Base-by-base conservation (phyloP, 2,329 filamentous ascomycete genomes). In the Paracoccidioides lutzii region DNA sequence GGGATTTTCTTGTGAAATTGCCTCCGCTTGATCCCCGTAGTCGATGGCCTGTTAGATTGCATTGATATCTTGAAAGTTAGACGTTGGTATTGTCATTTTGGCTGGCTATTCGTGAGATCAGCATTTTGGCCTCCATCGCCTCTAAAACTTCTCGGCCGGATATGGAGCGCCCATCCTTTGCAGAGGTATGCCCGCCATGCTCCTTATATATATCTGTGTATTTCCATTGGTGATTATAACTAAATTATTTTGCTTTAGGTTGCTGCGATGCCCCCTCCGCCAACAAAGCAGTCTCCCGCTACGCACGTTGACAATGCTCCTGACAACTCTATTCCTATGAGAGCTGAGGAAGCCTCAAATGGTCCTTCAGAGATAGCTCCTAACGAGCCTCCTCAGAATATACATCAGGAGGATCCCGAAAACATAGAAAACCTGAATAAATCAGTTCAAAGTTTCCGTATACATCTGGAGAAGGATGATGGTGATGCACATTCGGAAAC, bases 121-220 rank as follows among this genome's bases (percentile, higher is more conserved):
- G 38, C 9, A n/a, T 52, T 15, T n/a, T 38, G 10, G 28, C 35
- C 33, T 22, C 35, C 22, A 60, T 59, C 55, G 55, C 54, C 10
- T 57, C 58, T 38, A 63, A 69, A 53, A 62, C 60, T 56, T 61
- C 64, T 54, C 60, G 63, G 40, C 56, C 59, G 55, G 65, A 62
- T 60, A 63, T 65, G 41, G 58, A 62, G 54, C 64, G 65, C 71
- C 79, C 84, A 63, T 88, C 85, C 45, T 90, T 90, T 76, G 86
- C 86, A 71, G 89, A 87, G 79, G 86, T 88, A 74, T 57, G 76
- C 64, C 37, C 14, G 14, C 41, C 14, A n/a, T 15, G 6, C 22
- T 41, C 14, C 38, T 37, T 3, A 22, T 37, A 22, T 35, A 46
- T 37, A 37, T 48, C 35, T 15, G 12, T 7, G 30, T 41, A 33